Evolutionary conservation across 2,329 filamentous ascomycete species (phyloP).

Genomic region (Leptosphaerulina australis): DNA sequence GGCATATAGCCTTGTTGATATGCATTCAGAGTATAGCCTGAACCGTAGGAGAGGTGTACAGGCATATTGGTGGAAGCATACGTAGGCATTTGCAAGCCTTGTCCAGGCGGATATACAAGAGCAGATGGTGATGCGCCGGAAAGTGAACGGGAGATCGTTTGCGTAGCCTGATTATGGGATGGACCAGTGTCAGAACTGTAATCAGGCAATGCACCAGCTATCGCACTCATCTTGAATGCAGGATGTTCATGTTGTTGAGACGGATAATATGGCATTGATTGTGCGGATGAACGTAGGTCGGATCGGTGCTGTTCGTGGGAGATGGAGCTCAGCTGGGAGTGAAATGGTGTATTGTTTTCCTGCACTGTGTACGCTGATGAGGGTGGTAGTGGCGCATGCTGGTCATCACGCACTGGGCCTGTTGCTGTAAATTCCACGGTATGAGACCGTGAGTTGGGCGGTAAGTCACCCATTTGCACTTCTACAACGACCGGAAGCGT

Average conservation of each 20-base stretch:
- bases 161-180: conserved; percentile 27
- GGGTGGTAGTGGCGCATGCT: conserved; percentile 19
- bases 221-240: conserved; percentile 46
- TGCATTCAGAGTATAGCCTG: conserved; percentile 34
- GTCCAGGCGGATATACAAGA: conserved; percentile 49
- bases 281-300: conserved; percentile 38
- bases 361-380: conserved; percentile 28
- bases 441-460: conserved; percentile 38
- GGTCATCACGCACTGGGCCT: conserved; percentile 37
- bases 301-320: conserved; percentile 36
- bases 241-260: conserved; percentile 35
- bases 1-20: conserved; percentile 40
- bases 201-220: conserved; percentile 47
- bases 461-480: conserved; percentile 50
- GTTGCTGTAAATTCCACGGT: conserved; percentile 39
- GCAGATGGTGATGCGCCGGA: conserved; percentile 49
- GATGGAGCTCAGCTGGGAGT: conserved; percentile 47
- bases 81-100: conserved; percentile 45
- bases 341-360: conserved; percentile 41
- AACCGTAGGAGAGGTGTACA: conserved; percentile 35
- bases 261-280: conserved; percentile 32
- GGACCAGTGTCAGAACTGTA: conserved; percentile 34
- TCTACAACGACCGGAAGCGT: conserved; percentile 49
- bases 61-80: conserved; percentile 30
- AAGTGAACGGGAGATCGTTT: conserved; percentile 39